Base-by-base conservation (phyloP, 164 flowering plant species). In the Chimonanthus salicifolius region DNA sequence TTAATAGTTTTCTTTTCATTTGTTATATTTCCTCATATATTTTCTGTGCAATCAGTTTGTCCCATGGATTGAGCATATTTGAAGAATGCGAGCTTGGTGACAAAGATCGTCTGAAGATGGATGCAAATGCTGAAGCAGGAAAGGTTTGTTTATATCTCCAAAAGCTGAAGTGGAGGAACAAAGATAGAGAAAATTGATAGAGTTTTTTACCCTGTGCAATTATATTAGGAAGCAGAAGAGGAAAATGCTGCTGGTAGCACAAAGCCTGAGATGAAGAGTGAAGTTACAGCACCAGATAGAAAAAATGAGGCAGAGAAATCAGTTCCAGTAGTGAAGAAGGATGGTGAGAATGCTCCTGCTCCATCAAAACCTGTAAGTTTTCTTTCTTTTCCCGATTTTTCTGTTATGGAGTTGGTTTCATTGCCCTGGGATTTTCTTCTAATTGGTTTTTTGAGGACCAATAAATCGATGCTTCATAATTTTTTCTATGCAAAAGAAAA, bases 11-110 rank as follows among this genome's bases (percentile, higher is more conserved):
- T 65, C 11, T 21, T 58, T 64, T 8, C 11, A 5, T 45, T 62
- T 4, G 21, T 15, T 51, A 3, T 3, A 47, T 58, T 43, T 70
- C 72, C 62, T 9, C 71, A 49, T 71, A 3, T 74, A 20, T 75
- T 67, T 65, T 7, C 11, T 48, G 48, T 82, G 75, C 68, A 33
- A 71, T 77, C 85, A 95, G 99, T 83, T 86, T 95, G 84, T 86
- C 97, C 70, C 97, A 88, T 79, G 99, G 97, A 75, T 81, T 95
- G 78, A 85, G 88, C 68, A 82, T 92, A 69, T 95, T 95, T 83
- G 88, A 85, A 75, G 89, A 88, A 80, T 81, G 87, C 11, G 87
- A 87, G 75, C 79, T 76, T 49, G 74, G 65, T 58, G 79, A 74
- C 49, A 85, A 82, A 70, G 89, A 83, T 51, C 78, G 83, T 51